Evolutionary conservation across 2,329 filamentous ascomycete genomes (phyloP).

Genomic region (Rhynchosporium graminicola): DNA sequence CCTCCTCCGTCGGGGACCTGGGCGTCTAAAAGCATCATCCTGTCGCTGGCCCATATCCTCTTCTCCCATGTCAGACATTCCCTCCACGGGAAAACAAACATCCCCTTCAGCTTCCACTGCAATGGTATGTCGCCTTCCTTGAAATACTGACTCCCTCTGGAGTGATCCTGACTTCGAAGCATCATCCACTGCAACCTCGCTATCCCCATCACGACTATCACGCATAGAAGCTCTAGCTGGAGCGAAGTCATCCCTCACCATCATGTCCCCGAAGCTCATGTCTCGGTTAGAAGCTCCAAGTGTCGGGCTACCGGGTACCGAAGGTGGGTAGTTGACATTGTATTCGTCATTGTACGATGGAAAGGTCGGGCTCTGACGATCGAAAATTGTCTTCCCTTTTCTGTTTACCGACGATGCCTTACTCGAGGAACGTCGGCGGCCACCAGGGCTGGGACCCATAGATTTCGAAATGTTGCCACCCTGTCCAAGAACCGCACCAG

Average conservation of each 20-base stretch:
- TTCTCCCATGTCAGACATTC: slow-evolving; percentile 76
- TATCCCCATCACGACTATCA: slow-evolving; percentile 28
- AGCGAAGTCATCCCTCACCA: slow-evolving; percentile 67
- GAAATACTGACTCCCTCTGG: slow-evolving; percentile 32
- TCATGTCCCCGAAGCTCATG: slow-evolving; percentile 66
- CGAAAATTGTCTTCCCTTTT: slow-evolving; percentile 35
- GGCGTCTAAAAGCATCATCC: slow-evolving; percentile 42
- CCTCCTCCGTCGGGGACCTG: slow-evolving; percentile 53
- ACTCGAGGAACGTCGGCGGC: slow-evolving; percentile 34
- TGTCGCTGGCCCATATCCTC: slow-evolving; percentile 64
- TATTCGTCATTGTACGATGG: slow-evolving; percentile 49
- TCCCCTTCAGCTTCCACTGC: slow-evolving; percentile 74
- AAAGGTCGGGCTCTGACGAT: slow-evolving; percentile 32
- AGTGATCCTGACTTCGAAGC: slow-evolving; percentile 35
- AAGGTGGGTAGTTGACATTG: slow-evolving; percentile 70
- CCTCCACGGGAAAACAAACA: slow-evolving; percentile 85
- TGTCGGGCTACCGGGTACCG: slow-evolving; percentile 62
- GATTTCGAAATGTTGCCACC: slow-evolving; percentile 24
- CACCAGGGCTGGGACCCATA: slow-evolving; percentile 50
- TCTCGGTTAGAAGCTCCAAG: slow-evolving; percentile 52
- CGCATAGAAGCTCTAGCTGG: slow-evolving; percentile 25
- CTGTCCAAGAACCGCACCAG: slow-evolving; percentile 28
- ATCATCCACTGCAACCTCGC: slow-evolving; percentile 38
- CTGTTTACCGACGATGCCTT: slow-evolving; percentile 49
- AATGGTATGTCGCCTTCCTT: slow-evolving; percentile 56